These are phyloP conservation scores for Elongisporangium undulatum DNA, from an alignment of 352 stramenopile species.

Conservation along the genomic window DNA sequence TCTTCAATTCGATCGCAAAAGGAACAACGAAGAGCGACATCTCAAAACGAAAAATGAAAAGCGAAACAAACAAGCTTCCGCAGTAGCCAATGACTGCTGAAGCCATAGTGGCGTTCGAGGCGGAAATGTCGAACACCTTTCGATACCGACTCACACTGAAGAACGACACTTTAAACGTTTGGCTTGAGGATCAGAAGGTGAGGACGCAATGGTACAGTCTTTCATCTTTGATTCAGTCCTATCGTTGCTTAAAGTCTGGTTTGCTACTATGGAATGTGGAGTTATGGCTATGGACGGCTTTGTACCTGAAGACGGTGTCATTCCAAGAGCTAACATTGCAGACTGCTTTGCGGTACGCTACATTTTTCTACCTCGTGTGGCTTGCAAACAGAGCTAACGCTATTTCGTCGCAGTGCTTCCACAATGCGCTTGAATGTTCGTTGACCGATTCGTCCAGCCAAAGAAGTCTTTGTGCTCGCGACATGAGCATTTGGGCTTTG, in stretches of 20 bases:
- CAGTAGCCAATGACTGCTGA: not conserved
- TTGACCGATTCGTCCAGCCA: not conserved
- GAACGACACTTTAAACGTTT: slow-evolving; percentile 2
- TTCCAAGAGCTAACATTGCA: not conserved
- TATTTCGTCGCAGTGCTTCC: not conserved
- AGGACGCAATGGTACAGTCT: slow-evolving; percentile 2
- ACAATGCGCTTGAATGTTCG: slow-evolving; percentile 1
- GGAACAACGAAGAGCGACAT: not conserved
- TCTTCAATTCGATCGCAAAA: not conserved
- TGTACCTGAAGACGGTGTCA: not conserved
- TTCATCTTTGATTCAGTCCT: not conserved
- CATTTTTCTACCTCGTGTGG: no score
- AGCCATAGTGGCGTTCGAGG: not conserved
- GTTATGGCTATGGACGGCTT: not conserved
- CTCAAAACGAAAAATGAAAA: not conserved
- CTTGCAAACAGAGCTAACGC: not conserved
- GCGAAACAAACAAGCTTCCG: not conserved
- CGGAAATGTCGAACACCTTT: not conserved
- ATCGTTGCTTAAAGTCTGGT: not conserved
- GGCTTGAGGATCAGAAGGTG: slow-evolving; percentile 2
- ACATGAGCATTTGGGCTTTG: not conserved
- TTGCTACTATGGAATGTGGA: not conserved
- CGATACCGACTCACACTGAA: slow-evolving; percentile 1
- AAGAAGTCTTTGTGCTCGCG: not conserved
- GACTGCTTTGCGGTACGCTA: not conserved